phyloP scores from a whole-genome alignment of 352 stramenopile genomes.

The Phytophthora macrochlamydospora region DNA sequence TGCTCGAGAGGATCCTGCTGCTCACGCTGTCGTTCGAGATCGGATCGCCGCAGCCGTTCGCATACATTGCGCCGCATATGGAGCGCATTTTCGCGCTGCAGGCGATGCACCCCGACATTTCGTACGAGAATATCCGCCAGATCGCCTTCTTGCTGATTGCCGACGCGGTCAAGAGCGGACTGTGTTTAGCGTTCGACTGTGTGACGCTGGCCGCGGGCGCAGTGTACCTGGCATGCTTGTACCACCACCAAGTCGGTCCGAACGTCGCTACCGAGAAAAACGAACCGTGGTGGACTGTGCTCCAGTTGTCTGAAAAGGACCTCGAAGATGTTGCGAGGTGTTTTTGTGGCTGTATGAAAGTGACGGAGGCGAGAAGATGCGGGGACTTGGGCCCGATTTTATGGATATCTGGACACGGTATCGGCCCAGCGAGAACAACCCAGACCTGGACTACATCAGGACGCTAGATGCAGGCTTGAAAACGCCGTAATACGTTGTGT shows the following conservation, averaged over 20 bases:
- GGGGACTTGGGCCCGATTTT: constrained; percentile 52
- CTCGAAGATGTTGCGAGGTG: constrained; percentile 65
- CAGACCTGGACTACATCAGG: constrained; percentile 68
- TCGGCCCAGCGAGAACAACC: constrained; percentile 56
- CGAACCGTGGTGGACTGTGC: constrained; percentile 73
- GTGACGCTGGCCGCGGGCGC: constrained; percentile 59
- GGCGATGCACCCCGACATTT: constrained; percentile 56
- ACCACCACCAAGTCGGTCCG: constrained; percentile 49
- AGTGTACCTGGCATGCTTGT: constrained; percentile 77
- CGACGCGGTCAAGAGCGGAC: constrained; percentile 60
- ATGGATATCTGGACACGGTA: constrained; percentile 57
- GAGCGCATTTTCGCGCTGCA: constrained; percentile 62
- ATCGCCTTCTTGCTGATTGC: constrained; percentile 61
- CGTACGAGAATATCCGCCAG: constrained; percentile 51
- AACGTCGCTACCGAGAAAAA: constrained; percentile 72
- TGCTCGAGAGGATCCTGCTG: constrained; percentile 74
- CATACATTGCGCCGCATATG: constrained; percentile 60
- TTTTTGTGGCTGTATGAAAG: constrained; percentile 75
- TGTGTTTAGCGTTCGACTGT: constrained; percentile 61
- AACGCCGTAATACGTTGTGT: constrained; percentile 22
- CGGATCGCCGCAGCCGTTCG: constrained; percentile 66
- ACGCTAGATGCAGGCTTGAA: constrained; percentile 59
- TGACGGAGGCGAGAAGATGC: constrained; percentile 28
- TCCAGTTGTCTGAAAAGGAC: constrained; percentile 49
- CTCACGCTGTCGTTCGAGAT: constrained; percentile 82